Evolutionary conservation across 1,284 basidiomycete species (phyloP).

Genomic region (Neolentinus lepideus): DNA sequence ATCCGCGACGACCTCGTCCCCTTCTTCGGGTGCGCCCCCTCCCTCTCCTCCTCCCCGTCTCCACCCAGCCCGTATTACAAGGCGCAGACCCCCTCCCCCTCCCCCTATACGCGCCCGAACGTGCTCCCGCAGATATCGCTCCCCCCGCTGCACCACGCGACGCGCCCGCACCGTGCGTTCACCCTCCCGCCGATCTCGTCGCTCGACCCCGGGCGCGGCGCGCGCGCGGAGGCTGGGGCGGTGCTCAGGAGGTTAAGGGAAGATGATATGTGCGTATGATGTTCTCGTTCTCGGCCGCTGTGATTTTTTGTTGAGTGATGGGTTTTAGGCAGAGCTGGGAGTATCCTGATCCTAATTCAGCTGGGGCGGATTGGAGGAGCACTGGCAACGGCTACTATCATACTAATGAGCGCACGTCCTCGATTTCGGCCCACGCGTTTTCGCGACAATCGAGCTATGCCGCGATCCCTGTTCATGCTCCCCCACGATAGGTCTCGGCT

Average conservation of each 20-base stretch:
- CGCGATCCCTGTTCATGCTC: no score
- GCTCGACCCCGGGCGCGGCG: background rate
- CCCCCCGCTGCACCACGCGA: background rate
- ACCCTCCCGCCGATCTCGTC: constrained; percentile 3
- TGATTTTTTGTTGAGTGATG: no score
- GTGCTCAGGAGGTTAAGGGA: background rate
- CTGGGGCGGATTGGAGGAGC: no score
- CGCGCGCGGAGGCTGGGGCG: background rate
- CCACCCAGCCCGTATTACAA: background rate
- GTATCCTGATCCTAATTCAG: no score
- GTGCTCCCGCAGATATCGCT: background rate
- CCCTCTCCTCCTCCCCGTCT: background rate
- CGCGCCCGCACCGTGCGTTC: background rate
- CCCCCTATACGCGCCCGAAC: background rate
- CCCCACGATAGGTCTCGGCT: no score
- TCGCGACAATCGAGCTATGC: no score
- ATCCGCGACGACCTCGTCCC: constrained; percentile 79
- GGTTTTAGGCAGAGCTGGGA: no score
- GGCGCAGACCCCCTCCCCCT: background rate
- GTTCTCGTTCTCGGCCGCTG: background rate
- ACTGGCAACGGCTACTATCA: no score
- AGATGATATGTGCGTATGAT: background rate
- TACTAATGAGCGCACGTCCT: no score
- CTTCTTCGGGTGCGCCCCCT: constrained; percentile 61
- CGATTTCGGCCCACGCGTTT: no score